A percentile compares a stretch with the other conserved stretches of the same genome.
Evolutionary conservation across 73 alveolate species (phyloP).

Genomic region (Paramecium tetraurelia): DNA sequence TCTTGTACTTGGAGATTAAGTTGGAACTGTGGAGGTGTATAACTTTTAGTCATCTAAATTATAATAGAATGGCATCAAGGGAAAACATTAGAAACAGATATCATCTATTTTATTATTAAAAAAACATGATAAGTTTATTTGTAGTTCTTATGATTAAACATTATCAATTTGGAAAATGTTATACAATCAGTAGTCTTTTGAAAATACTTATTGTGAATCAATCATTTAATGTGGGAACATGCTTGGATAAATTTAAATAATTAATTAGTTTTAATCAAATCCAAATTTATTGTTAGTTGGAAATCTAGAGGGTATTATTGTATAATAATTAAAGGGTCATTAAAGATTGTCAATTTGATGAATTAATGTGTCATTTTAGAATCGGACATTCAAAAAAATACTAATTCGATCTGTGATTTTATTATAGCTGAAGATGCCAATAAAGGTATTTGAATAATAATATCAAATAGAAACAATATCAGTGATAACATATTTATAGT

Average conservation of each 20-base stretch:
- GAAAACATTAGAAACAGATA: constrained; percentile 19
- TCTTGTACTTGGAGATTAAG: constrained; percentile 8
- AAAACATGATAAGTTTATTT: constrained; percentile 27
- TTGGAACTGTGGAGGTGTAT: background rate
- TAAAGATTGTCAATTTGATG: background rate
- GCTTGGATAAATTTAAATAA: background rate
- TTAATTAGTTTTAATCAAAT: background rate
- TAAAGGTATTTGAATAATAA: background rate
- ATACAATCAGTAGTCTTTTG: background rate
- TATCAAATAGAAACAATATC: background rate
- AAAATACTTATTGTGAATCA: constrained; percentile 18
- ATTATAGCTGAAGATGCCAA: background rate
- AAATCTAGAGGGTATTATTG: background rate
- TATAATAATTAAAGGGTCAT: background rate
- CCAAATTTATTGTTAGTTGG: constrained; percentile 18
- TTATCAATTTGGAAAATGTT: constrained; percentile 40
- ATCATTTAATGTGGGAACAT: background rate
- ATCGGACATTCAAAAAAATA: background rate
- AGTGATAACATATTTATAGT: background rate
- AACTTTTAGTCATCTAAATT: background rate
- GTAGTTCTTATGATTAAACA: constrained; percentile 34
- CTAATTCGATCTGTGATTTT: background rate
- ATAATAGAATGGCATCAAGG: background rate
- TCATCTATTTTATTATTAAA: background rate
- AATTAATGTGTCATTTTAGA: constrained; percentile 34